phyloP scores from a whole-genome alignment of 2,329 filamentous ascomycete genomes.

The Apiospora hydei region DNA sequence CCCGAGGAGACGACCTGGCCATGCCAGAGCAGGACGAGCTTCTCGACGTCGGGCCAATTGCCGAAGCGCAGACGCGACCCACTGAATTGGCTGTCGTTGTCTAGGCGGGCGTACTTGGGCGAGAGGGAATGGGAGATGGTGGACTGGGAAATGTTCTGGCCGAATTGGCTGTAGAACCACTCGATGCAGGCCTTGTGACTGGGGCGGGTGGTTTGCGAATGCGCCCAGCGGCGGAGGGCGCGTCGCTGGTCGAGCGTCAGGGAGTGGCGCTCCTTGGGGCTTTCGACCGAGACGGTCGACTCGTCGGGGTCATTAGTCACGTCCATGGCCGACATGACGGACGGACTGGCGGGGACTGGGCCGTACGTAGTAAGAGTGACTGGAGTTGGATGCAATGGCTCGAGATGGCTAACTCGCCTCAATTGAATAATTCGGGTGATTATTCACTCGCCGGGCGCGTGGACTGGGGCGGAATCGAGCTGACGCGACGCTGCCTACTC shows the following conservation, averaged over 20 bases:
- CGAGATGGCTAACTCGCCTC: conserved; percentile 3
- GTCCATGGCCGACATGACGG: conserved; percentile 6
- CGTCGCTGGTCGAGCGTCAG: conserved; percentile 69
- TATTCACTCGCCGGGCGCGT: neutral
- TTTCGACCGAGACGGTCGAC: conserved; percentile 16
- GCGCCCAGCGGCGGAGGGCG: conserved; percentile 66
- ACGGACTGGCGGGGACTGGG: neutral
- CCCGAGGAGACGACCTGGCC: conserved; percentile 56
- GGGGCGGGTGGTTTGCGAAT: conserved; percentile 61
- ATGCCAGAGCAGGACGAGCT: conserved; percentile 80
- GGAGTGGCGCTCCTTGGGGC: conserved; percentile 58
- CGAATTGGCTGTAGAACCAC: conserved; percentile 66
- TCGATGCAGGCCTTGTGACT: conserved; percentile 69
- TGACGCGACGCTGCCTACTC: conserved; percentile 6
- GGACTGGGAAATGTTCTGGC: conserved; percentile 67
- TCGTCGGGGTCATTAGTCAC: conserved; percentile 19
- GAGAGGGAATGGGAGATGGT: conserved; percentile 69
- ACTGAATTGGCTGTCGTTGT: conserved; percentile 67
- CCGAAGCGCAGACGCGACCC: conserved; percentile 68
- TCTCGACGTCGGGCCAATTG: conserved; percentile 73
- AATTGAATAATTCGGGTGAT: conserved; percentile 12
- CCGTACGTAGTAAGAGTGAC: neutral
- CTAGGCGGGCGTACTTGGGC: conserved; percentile 67
- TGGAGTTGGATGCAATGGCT: neutral
- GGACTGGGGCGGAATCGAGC: neutral